Base-by-base conservation (phyloP, 2,329 filamentous ascomycete species). In the Teratosphaeria pseudoeucalypti region DNA sequence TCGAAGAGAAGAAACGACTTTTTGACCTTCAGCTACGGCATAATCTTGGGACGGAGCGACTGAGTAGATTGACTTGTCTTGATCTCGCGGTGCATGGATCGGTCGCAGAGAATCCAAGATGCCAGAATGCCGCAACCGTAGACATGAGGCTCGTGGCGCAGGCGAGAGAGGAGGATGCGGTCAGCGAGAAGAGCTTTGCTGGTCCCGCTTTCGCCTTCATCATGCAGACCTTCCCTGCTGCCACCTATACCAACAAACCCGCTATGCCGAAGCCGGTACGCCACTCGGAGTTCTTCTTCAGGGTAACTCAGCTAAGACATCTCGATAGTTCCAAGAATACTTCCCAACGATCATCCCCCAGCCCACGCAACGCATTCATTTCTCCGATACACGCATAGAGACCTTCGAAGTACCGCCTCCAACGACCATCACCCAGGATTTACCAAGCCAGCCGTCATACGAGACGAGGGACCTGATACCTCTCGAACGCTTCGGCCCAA, bases 1-100 rank as follows among this genome's bases (percentile, higher is more conserved):
- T 77, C 59, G 63, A 73, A 59, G 73, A 73, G 58, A 79, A 80
- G 62, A 74, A 71, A 9, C 65, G 72, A 27, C 72, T 76, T 71
- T 69, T 75, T 1, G 73, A 78, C 61, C 65, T 66, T 16, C 75
- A 78, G 61, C 65, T 75, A 67, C 77, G 72, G 57, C 74, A 58
- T 55, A 70, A 60, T 10, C 67, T 76, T 6, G 65, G 63, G 5
- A 60, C 61, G 53, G 56, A 62, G 54, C 37, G 19, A 34, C 60
- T 23, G 52, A 62, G 12, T 11, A 60, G 59, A 29, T 64, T 64
- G 55, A 57, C 52, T 29, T 56, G 52, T 54, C 61, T 62, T 29
- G 61, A 58, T 43, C 62, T 64, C 60, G 60, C 58, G 53, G 58
- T 62, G 27, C 60, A 64, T 34, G 62, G 63, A 26, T 61, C 58